Conservation (phyloP, 1,284 basidiomycete species). For the Ganoderma leucocontextum region DNA sequence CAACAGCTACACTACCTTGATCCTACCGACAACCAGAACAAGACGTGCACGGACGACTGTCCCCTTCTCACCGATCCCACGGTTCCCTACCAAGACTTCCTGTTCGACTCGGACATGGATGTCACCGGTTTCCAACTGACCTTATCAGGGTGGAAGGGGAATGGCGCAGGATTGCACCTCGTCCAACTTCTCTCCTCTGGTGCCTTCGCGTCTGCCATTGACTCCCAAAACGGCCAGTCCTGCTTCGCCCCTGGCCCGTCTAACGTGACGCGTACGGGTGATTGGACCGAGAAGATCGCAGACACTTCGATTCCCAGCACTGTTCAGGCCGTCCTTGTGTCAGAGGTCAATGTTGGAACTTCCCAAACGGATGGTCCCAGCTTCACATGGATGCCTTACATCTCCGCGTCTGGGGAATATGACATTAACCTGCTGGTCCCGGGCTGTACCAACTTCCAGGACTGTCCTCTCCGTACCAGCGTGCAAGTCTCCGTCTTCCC, state of each 20-base stretch:
- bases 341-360: constrained; percentile 74
- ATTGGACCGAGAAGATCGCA: constrained; percentile 72
- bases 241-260: constrained; percentile 82
- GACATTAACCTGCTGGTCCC: constrained; percentile 87
- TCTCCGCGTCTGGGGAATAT: constrained; percentile 89
- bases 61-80: constrained; percentile 79
- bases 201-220: constrained; percentile 81
- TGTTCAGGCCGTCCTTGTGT: constrained; percentile 76
- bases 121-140: constrained; percentile 89
- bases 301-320: constrained; percentile 84
- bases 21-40: constrained; percentile 74
- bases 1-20: constrained; percentile 83
- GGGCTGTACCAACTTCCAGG: constrained; percentile 83
- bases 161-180: constrained; percentile 85
- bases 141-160: constrained; percentile 80
- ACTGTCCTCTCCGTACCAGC: constrained; percentile 83
- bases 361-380: constrained; percentile 68
- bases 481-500: constrained; percentile 89
- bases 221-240: constrained; percentile 66
- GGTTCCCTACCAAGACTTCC: constrained; percentile 89
- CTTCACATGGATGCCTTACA: constrained; percentile 91
- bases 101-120: constrained; percentile 69
- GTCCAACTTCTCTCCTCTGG: constrained; percentile 92
- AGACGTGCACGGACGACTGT: constrained; percentile 76
- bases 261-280: constrained; percentile 67